A percentile compares a stretch with the other conserved stretches of the same genome.
phyloP scores from a whole-genome alignment of 257 asterid genomes.

The Solanum pinnatisectum region DNA sequence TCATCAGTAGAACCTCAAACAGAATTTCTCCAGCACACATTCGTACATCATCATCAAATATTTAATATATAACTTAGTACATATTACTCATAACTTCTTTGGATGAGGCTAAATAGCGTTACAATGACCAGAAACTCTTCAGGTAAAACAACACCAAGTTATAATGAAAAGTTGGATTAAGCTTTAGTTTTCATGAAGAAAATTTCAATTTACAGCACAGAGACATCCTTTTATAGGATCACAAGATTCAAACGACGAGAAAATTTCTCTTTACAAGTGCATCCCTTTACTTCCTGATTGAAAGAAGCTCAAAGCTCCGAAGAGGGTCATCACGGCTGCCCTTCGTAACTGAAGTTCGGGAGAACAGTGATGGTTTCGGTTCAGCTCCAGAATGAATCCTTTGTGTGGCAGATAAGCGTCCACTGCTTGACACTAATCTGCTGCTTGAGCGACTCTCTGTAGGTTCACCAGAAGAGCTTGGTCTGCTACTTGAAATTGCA shows the following conservation, averaged over 20 bases:
- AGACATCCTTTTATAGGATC: not conserved
- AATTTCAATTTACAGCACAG: not conserved
- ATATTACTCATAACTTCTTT: constrained; percentile 20
- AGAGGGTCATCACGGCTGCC: constrained; percentile 79
- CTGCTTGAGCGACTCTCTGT: constrained; percentile 27
- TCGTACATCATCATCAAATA: not conserved
- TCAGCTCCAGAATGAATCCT: constrained; percentile 4
- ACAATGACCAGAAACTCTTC: constrained; percentile 7
- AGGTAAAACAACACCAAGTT: not conserved
- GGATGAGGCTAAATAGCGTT: constrained; percentile 26
- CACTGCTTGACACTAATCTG: constrained; percentile 24
- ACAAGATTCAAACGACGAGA: constrained; percentile 26
- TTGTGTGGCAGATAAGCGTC: constrained; percentile 28
- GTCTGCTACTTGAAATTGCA: constrained; percentile 36
- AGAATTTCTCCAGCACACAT: not conserved
- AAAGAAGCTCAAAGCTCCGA: constrained; percentile 87
- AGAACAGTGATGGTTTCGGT: constrained; percentile 6
- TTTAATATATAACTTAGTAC: constrained; percentile 11
- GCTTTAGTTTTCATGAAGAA: not conserved
- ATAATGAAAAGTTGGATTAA: not conserved
- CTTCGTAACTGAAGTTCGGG: constrained; percentile 41
- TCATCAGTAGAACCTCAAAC: not conserved
- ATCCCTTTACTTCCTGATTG: constrained; percentile 27
- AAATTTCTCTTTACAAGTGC: constrained; percentile 4
- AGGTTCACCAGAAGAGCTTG: constrained; percentile 50